A percentile compares a stretch with the other conserved stretches of the same genome.
Evolutionary conservation across 2,329 filamentous ascomycete genomes (phyloP).

Genomic region (Samsoniella hepiali): DNA sequence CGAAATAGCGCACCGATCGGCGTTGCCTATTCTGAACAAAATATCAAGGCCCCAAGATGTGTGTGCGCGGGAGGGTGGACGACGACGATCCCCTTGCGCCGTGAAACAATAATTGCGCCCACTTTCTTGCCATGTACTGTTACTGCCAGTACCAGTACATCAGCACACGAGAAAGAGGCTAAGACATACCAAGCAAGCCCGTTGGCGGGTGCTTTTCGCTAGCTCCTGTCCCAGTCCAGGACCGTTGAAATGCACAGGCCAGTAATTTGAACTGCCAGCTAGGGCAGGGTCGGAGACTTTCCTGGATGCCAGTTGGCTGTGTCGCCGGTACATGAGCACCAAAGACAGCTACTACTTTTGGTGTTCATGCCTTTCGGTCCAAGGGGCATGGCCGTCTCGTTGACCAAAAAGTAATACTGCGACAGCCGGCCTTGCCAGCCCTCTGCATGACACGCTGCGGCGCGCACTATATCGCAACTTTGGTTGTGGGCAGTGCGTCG

Average conservation of each 20-base stretch:
- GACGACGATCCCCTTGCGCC: conserved; percentile 1
- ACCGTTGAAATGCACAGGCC: conserved; percentile 14
- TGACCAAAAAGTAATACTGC: neutral
- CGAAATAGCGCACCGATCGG: neutral
- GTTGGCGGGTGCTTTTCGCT: neutral
- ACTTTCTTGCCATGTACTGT: neutral
- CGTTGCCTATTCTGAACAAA: neutral
- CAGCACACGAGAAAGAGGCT: neutral
- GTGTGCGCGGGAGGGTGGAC: neutral
- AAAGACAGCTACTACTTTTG: neutral
- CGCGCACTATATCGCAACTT: neutral
- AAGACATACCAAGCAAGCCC: conserved; percentile 7
- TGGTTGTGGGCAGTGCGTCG: neutral
- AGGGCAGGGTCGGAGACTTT: neutral
- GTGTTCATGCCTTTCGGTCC: neutral
- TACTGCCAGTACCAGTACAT: neutral
- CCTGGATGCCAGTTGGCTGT: neutral
- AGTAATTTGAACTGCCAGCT: neutral
- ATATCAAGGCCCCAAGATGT: neutral
- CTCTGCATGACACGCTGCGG: conserved; percentile 1
- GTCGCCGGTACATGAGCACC: neutral
- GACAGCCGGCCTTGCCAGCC: neutral
- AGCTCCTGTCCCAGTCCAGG: neutral
- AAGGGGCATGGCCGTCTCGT: neutral
- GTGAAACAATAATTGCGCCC: neutral